Evolutionary conservation across 768 basidiomycete genomes (phyloP).

Genomic region (Podaxis pistillaris): DNA sequence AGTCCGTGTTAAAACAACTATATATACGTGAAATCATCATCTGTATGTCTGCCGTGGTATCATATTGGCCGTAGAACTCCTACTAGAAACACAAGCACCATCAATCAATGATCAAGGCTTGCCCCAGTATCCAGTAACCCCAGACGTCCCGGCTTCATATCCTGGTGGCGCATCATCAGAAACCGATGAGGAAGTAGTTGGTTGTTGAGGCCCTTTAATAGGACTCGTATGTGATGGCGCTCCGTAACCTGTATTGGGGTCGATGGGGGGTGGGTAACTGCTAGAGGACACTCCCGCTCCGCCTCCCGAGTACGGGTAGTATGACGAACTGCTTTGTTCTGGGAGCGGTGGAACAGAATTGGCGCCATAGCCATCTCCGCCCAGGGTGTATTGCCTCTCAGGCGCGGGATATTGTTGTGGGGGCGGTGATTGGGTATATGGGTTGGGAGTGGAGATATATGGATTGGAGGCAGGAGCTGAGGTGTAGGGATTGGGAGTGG

Average conservation of each 20-base stretch:
- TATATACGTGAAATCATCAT: neutral
- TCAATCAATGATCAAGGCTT: conserved; percentile 27
- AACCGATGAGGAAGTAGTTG: conserved; percentile 25
- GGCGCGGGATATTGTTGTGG: conserved; percentile 26
- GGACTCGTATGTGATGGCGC: conserved; percentile 33
- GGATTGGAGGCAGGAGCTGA: conserved; percentile 2
- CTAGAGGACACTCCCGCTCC: conserved; percentile 22
- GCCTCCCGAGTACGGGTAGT: conserved; percentile 17
- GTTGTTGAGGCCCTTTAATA: conserved; percentile 40
- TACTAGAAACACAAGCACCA: neutral
- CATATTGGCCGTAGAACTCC: no score
- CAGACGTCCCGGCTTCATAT: conserved; percentile 57
- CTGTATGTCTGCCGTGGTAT: neutral
- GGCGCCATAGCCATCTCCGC: conserved; percentile 54
- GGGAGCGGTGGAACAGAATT: conserved; percentile 43
- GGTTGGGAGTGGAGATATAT: conserved; percentile 20
- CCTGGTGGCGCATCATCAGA: conserved; percentile 59
- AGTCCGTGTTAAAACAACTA: neutral
- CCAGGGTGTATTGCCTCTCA: conserved; percentile 56
- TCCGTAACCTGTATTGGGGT: conserved; percentile 31
- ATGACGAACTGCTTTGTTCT: conserved; percentile 25
- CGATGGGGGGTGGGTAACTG: conserved; percentile 36
- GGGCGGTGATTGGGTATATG: conserved; percentile 25
- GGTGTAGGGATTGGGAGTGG: conserved; percentile 14
- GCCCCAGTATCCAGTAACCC: conserved; percentile 54